Evolutionary conservation across 108 stramenopile species (phyloP), one percentile per base, ranked within the genome.

Genomic region (Fistulifera solaris): DNA sequence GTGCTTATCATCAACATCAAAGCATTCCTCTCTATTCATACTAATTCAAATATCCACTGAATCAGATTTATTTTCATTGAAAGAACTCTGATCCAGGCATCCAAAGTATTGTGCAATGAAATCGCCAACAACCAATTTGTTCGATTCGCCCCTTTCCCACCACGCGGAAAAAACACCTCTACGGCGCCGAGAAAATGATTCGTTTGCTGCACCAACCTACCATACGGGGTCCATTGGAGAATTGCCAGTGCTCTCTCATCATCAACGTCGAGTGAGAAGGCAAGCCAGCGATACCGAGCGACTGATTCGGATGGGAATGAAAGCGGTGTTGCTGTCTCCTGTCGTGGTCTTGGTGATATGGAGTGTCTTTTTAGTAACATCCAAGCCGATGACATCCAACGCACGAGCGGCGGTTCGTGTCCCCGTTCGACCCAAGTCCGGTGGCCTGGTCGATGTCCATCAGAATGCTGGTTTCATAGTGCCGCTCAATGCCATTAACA

Each of bases 291-390:
- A 46, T 21, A 22, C 49, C 4, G 49, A 50, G 23, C 49, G 49
- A 50, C 26, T 22, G 49, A 60, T 62, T 14, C 61, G 58, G 50
- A 58, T 56, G 64, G 62, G 45, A 38, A 67, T 73, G 66, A 38
- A 58, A 56, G 56, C 35, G 1, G 72, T 73, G 0, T 28, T 73
- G 14, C 44, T 68, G 1, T 66, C 65, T 40, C 72, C 72, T 2
- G 25, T 67, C 2, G 40, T 67, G 42, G 72, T 67, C 14, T 56
- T 73, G 59, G 55, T 58, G 1, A 19, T 73, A 6, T 73, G 72
- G 72, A 67, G 61, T 39, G 56, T 66, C 2, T 35, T 55, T 16
- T 18, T 35, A 19, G 15, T 28, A 35, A 39, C 18, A 13, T 14
- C 26, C 19, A 45, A 21, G 19, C 44, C 16, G 11, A 6, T 19